These are phyloP conservation scores for Staphylotrichum tortipilum DNA, from an alignment of 495 filamentous ascomycete species.

Conservation along the genomic window DNA sequence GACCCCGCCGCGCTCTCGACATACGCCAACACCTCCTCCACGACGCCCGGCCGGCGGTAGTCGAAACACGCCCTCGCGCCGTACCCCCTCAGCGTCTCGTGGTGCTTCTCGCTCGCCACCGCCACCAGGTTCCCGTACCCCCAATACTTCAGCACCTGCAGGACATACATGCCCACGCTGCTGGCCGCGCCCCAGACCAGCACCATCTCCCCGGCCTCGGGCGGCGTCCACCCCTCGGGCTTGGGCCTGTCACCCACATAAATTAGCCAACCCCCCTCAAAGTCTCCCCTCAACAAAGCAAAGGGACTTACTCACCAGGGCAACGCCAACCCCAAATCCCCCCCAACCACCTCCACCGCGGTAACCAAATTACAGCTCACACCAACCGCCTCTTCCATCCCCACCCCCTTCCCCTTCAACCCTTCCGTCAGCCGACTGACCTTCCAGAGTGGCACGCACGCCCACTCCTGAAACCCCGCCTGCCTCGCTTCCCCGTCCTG, in stretches of 20 bases:
- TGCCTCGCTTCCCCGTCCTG: constrained; percentile 25
- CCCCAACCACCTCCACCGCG: constrained; percentile 37
- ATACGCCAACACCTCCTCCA: constrained; percentile 26
- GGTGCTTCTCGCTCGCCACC: constrained; percentile 39
- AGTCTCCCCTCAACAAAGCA: constrained; percentile 5
- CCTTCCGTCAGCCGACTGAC: constrained; percentile 31
- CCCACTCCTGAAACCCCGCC: constrained; percentile 40
- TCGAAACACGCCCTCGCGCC: constrained; percentile 42
- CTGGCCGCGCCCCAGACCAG: constrained; percentile 48
- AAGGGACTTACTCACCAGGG: constrained; percentile 35
- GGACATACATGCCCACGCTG: constrained; percentile 40
- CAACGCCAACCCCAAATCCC: constrained; percentile 35
- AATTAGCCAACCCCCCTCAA: too few relatives aligned
- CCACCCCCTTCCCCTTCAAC: too few relatives aligned
- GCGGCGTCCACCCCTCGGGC: constrained; percentile 24
- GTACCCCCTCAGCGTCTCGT: constrained; percentile 28
- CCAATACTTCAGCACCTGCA: constrained; percentile 43
- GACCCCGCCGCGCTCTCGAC: neutral
- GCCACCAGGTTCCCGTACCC: constrained; percentile 41
- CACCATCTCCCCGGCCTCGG: constrained; percentile 24
- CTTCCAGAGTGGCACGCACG: constrained; percentile 29
- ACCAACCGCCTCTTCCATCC: constrained; percentile 38
- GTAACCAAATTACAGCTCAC: constrained; percentile 47
- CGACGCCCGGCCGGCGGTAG: constrained; percentile 32
- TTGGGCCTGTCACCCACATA: too few relatives aligned